Percentiles rank a stretch among this genome's conserved stretches.
Evolutionary conservation across 768 basidiomycete genomes (phyloP).

Genomic region (Guyanaporus albipodus): DNA sequence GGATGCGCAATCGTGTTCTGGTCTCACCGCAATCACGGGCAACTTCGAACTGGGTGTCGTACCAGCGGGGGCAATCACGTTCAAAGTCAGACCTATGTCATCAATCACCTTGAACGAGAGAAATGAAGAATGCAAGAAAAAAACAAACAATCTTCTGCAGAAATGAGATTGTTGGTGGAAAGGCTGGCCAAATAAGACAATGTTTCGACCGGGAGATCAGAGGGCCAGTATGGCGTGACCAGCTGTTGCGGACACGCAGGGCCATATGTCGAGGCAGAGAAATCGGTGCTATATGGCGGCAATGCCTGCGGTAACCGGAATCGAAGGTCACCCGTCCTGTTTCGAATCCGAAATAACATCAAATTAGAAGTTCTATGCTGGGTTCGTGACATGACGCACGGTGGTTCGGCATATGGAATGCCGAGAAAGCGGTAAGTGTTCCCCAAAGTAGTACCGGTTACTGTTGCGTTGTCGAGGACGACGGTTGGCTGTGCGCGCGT

Average conservation of each 20-base stretch:
- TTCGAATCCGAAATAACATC: too few relatives aligned
- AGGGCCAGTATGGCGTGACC: slow-evolving; percentile 2
- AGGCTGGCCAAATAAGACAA: slow-evolving; percentile 23
- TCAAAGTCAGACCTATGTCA: slow-evolving; percentile 47
- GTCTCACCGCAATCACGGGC: slow-evolving; percentile 51
- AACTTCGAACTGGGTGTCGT: slow-evolving; percentile 41
- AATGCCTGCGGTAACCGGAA: slow-evolving; percentile 24
- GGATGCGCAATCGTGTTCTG: too few relatives aligned
- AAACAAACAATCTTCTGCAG: slow-evolving; percentile 45
- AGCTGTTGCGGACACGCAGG: slow-evolving; percentile 11
- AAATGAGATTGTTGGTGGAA: slow-evolving; percentile 28
- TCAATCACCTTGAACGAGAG: neutral
- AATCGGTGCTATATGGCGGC: slow-evolving; percentile 4
- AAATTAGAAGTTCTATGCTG: neutral
- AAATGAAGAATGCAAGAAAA: neutral
- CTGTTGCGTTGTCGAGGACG: neutral
- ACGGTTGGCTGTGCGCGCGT: neutral
- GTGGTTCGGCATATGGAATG: neutral
- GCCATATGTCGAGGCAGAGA: slow-evolving; percentile 3
- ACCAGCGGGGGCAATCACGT: slow-evolving; percentile 44
- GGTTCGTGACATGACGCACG: neutral
- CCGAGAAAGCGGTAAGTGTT: neutral
- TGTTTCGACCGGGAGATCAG: slow-evolving; percentile 17
- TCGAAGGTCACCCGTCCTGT: slow-evolving; percentile 34
- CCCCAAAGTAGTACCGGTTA: neutral